Evolutionary conservation across 306 rosid species (phyloP).

Genomic region (Glycine soja): DNA sequence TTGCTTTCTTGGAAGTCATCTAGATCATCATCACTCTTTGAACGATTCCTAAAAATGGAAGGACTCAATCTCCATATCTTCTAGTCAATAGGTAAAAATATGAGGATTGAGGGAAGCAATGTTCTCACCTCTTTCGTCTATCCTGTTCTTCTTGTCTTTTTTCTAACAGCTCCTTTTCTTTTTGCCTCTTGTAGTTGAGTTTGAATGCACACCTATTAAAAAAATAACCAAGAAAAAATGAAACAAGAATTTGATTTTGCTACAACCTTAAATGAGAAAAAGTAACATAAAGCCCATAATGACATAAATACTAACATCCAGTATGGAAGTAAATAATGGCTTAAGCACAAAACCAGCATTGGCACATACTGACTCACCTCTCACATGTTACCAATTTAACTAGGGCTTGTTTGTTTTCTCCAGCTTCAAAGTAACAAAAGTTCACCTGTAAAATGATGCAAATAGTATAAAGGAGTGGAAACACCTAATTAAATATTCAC

Average conservation of each 20-base stretch:
- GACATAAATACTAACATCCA: not conserved
- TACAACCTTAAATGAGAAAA: constrained; percentile 9
- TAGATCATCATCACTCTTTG: constrained; percentile 68
- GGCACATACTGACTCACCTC: constrained; percentile 62
- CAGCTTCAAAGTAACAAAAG: constrained; percentile 90
- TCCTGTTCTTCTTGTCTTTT: constrained; percentile 61
- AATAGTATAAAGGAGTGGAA: constrained; percentile 23
- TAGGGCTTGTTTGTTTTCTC: constrained; percentile 92
- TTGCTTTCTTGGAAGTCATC: constrained; percentile 63
- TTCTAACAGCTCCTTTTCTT: constrained; percentile 74
- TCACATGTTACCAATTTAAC: constrained; percentile 91
- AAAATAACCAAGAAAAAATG: constrained; percentile 18
- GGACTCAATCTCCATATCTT: constrained; percentile 39
- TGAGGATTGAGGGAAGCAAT: not conserved
- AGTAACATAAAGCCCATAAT: not conserved
- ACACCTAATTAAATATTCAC: constrained; percentile 24
- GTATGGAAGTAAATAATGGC: constrained; percentile 14
- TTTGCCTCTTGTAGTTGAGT: constrained; percentile 81
- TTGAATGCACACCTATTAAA: constrained; percentile 72
- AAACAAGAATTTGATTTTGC: constrained; percentile 2
- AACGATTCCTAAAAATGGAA: constrained; percentile 63
- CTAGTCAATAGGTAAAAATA: constrained; percentile 20
- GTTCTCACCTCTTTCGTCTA: constrained; percentile 75
- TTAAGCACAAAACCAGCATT: constrained; percentile 24
- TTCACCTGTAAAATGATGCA: constrained; percentile 69